Base-by-base conservation (phyloP, 805 yeast species). In the Pichia membranifaciens region DNA sequence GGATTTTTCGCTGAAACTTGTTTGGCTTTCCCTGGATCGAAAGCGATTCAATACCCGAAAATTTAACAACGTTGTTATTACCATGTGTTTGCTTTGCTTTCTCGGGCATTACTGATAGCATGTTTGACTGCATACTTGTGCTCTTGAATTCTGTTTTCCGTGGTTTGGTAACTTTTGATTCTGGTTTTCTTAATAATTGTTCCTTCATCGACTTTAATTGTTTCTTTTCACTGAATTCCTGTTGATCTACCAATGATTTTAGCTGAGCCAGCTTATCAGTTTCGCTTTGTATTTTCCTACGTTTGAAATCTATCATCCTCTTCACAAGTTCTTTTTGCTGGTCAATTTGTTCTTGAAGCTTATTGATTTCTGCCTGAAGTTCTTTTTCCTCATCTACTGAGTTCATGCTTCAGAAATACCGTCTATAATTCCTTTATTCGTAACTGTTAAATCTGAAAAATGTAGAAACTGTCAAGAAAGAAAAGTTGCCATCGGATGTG, bases 301-400 rank as follows among this genome's bases (percentile, higher is more conserved):
- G 46, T 9, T 47, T 47, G 20, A 38, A 25, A 4, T 20, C 35
- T 6, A 47, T 10, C 45, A 47, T 31, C 41, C 21, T 42, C 37
- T 52, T 45, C 4, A 55, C 48, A 4, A 43, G 32, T 29, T 42
- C 40, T 31, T 49, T 45, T 35, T 50, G 55, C 33, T 50, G 38
- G 5, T 49, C 54, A 18, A 61, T 50, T 45, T 55, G 56, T 2
- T 17, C 29, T 5, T 51, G 51, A 1, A 61, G 45, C 8, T 45
- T 40, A 2, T 45, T 32, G 33, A 54, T 40, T 33, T 54, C 62
- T 8, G 38, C 42, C 34, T 52, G 47, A 12, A 61, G 44, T 20
- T 58, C 51, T 15, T 43, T 44, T 34, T 56, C 59, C 17, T 50
- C 49, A 10, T 36, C 41, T 3, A 34, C 21, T 25, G 36, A n/a